Evolutionary conservation across 768 basidiomycete species (phyloP).

Genomic region (Lanmaoa rubissima): DNA sequence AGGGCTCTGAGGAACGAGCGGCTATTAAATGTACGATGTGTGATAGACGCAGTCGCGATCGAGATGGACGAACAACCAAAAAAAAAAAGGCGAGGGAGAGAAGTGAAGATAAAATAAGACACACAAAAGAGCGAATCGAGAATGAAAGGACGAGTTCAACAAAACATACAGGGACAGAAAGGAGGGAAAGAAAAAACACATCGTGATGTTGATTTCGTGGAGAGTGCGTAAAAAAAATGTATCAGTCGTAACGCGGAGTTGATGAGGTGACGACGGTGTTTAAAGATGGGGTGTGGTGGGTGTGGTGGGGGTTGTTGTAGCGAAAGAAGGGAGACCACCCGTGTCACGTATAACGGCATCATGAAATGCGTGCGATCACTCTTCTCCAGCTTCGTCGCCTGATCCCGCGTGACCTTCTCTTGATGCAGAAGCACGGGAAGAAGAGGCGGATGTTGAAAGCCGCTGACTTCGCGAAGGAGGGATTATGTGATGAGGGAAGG

Average conservation of each 20-base stretch:
- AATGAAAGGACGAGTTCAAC: neutral
- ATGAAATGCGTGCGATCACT: slow-evolving; percentile 13
- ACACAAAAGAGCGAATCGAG: neutral
- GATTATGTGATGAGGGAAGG: slow-evolving; percentile 16
- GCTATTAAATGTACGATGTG: slow-evolving; percentile 27
- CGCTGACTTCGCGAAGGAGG: slow-evolving; percentile 17
- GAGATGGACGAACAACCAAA: neutral
- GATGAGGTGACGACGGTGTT: neutral
- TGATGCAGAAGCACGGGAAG: slow-evolving; percentile 13
- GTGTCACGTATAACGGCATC: slow-evolving; percentile 17
- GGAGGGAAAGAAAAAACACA: neutral
- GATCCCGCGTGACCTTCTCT: slow-evolving; percentile 16
- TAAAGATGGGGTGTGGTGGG: neutral
- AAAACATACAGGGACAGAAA: neutral
- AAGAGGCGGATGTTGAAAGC: slow-evolving; percentile 13
- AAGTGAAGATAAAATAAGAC: neutral
- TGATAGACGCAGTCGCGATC: slow-evolving; percentile 1
- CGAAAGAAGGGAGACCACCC: neutral
- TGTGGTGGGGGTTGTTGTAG: neutral
- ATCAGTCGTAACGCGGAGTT: slow-evolving; percentile 18
- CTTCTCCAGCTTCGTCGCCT: slow-evolving; percentile 18
- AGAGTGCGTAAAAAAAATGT: slow-evolving; percentile 15
- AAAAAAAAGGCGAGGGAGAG: neutral
- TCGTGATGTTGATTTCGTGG: slow-evolving; percentile 27
- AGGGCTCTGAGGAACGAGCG: neutral